Evolutionary conservation across 352 stramenopile species (phyloP).

Genomic region (Elongisporangium anandrum): DNA sequence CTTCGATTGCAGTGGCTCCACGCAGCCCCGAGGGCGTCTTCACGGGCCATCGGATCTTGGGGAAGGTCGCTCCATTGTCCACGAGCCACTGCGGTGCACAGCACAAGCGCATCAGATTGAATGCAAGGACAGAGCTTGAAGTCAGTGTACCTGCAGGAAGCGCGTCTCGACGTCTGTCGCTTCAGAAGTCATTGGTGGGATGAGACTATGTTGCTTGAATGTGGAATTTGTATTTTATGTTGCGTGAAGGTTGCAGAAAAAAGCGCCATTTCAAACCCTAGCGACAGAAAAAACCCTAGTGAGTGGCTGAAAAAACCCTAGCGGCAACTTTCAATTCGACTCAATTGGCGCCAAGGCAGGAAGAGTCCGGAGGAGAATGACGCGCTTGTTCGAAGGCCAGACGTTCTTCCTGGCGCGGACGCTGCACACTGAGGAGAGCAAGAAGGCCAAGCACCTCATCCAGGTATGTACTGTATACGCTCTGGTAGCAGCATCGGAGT

Average conservation of each 20-base stretch:
- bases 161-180: conserved; percentile 22
- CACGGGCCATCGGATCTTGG: conserved; percentile 74
- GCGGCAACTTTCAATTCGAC: conserved; percentile 2
- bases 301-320: conserved; percentile 6
- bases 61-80: conserved; percentile 65
- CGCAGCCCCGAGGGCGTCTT: conserved; percentile 47
- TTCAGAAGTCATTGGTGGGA: conserved; percentile 4
- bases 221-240: not conserved
- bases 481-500: not conserved
- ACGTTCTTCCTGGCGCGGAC: conserved; percentile 34
- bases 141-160: conserved; percentile 34
- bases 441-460: conserved; percentile 22
- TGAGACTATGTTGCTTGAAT: conserved; percentile 4
- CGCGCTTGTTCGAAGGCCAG: conserved; percentile 22
- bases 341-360: conserved; percentile 1
- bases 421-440: conserved; percentile 16
- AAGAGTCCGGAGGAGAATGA: not conserved
- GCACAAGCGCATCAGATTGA: not conserved
- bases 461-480: conserved; percentile 5
- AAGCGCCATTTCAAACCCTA: conserved; percentile 1
- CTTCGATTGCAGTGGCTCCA: conserved; percentile 39
- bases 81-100: conserved; percentile 42
- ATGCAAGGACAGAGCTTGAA: not conserved
- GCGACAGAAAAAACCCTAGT: conserved; percentile 6
- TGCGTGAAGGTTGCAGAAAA: conserved; percentile 2